These are phyloP conservation scores for Selenicereus undatus DNA, from an alignment of 148 eudicot species.

Conservation along the genomic window DNA sequence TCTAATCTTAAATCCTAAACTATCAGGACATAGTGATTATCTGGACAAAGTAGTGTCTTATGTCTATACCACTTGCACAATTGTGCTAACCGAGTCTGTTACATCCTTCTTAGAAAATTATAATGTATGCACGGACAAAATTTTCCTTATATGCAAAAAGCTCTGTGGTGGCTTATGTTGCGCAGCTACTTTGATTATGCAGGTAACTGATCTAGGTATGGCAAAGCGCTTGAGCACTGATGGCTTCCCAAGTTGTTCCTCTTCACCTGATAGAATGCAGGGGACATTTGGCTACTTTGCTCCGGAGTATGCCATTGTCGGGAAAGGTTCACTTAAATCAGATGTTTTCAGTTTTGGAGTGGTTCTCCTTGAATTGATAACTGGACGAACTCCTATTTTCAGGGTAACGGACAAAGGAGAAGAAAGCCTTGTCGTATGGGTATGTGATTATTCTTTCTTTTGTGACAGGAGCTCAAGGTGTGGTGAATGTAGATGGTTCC, in stretches of 20 bases:
- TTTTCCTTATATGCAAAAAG: neutral
- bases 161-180: neutral
- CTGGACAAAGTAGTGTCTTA: neutral
- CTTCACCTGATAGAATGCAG: constrained; percentile 90
- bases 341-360: constrained; percentile 99
- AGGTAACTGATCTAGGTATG: constrained; percentile 98
- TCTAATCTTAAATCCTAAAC: neutral
- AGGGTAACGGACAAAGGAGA: constrained; percentile 49
- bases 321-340: constrained; percentile 80
- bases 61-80: neutral
- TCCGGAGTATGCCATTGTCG: constrained; percentile 87
- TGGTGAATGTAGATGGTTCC: neutral
- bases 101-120: neutral
- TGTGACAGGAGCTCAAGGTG: neutral
- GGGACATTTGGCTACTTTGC: constrained; percentile 99
- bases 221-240: constrained; percentile 70
- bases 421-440: constrained; percentile 97
- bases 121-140: neutral
- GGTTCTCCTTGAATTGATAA: constrained; percentile 88
- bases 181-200: constrained; percentile 19
- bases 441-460: constrained; percentile 26
- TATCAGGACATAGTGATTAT: neutral
- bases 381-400: constrained; percentile 78
- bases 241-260: constrained; percentile 61
- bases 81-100: neutral